phyloP scores from a whole-genome alignment of 345 rosid species.

The Syzygium jambos region DNA sequence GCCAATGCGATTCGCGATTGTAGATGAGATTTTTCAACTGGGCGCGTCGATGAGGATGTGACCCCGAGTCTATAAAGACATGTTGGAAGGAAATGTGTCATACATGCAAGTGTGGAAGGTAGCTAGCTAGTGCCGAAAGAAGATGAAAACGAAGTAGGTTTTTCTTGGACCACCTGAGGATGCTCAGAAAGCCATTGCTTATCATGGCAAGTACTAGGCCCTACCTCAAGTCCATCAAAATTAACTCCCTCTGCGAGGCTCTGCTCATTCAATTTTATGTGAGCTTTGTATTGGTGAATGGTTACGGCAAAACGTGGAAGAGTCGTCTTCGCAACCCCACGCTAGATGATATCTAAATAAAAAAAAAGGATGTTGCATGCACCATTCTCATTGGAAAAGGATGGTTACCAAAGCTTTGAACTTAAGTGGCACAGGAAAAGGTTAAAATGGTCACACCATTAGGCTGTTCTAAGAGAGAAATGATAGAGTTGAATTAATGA shows the following conservation, averaged over 20 bases:
- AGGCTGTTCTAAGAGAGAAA: neutral
- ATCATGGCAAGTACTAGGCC: constrained; percentile 8
- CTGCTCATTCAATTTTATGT: neutral
- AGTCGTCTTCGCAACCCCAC: neutral
- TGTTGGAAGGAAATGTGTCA: constrained; percentile 2
- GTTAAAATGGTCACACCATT: neutral
- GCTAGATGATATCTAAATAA: neutral
- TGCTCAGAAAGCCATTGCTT: neutral
- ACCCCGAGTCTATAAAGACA: neutral
- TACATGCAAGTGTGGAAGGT: constrained; percentile 9
- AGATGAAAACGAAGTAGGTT: constrained; percentile 5
- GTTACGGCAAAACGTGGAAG: neutral
- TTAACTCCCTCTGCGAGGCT: neutral
- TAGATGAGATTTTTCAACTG: neutral
- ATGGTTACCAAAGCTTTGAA: neutral
- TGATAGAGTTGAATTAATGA: neutral
- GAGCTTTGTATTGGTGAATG: neutral
- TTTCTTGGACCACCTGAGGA: constrained; percentile 15
- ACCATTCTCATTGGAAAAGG: neutral
- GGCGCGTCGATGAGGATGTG: neutral
- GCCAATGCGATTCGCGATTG: neutral
- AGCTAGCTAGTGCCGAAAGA: neutral
- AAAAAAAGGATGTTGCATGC: neutral
- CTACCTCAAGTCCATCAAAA: neutral
- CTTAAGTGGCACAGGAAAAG: neutral